Evolutionary conservation across 495 filamentous ascomycete genomes (phyloP), one percentile per base, ranked within the genome.

Genomic region (Tricharina praecox): DNA sequence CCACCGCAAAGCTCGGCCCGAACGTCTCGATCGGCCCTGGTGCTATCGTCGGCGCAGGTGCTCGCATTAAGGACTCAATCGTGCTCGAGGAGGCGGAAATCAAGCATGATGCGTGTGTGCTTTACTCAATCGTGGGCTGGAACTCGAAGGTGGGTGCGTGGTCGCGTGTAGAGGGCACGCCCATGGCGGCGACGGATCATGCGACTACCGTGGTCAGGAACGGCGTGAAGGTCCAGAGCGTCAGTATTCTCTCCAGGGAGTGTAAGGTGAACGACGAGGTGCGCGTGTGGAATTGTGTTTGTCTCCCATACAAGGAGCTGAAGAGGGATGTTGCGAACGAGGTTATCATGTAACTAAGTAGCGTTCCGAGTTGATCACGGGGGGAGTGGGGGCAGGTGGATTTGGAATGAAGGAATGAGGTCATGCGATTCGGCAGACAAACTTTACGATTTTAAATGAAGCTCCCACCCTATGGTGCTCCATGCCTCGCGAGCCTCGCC

Each of bases 111-210:
- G 85, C 90, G 20, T 96, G 90, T 54, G 77, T 99, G 26, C 66
- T 99, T 60, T 94, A 96, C 66, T 81, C 86, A 2, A 96, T 99
- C 56, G 85, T 99, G 51, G 90, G 90, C 41, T 99, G 90, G 90
- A 80, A 79, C 64, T 88, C 88, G 68, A 83, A 83, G 39, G 82
- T 99, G 11, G 90, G 90, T 38, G 84, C 90, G 23, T 99, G 90
- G 90, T 88, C 90, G 24, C 80, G 90, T 60, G 92, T 99, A 16
- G 90, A 99, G 66, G 90, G 90, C 33, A 94, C 85, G 8, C 87
- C 92, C 11, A 94, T 82, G 26, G 83, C 86, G 1, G 77, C 86
- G 35, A 77, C 72, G 23, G 93, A 79, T 67, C 92, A 99, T 67
- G 81, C 77, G 9, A 96, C 92, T 7, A 93, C 80, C 66, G 85